Conservation (phyloP, 2,329 filamentous ascomycete species). For the Camptophora hylomeconis region DNA sequence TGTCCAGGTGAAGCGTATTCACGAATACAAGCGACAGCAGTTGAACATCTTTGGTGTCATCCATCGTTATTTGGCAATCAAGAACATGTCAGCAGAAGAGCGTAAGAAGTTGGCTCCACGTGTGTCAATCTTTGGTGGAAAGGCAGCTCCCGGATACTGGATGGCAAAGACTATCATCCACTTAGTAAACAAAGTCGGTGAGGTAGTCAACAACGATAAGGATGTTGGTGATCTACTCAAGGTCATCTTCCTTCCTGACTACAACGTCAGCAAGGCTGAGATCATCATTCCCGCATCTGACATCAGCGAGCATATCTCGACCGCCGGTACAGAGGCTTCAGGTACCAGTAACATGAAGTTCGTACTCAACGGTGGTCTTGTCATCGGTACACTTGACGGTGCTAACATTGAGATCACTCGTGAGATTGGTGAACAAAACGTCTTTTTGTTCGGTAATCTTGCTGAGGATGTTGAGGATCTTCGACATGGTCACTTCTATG, state of each 20-base stretch:
- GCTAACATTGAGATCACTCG: constrained; percentile 98
- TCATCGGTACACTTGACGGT: constrained; percentile 95
- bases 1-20: constrained; percentile 96
- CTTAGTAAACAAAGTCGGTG: constrained; percentile 80
- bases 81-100: constrained; percentile 69
- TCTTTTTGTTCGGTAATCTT: constrained; percentile 95
- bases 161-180: constrained; percentile 99
- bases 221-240: constrained; percentile 92
- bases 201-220: constrained; percentile 80
- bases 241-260: constrained; percentile 94
- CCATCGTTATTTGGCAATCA: constrained; percentile 81
- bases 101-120: constrained; percentile 75
- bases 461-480: constrained; percentile 95
- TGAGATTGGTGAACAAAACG: constrained; percentile 91
- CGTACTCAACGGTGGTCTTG: constrained; percentile 88
- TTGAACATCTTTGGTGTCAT: constrained; percentile 98
- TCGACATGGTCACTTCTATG: constrained; percentile 78
- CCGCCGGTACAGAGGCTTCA: constrained; percentile 76
- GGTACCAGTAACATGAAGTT: constrained; percentile 99
- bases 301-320: constrained; percentile 96
- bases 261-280: constrained; percentile 99
- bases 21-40: constrained; percentile 98
- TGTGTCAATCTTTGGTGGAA: constrained; percentile 93
- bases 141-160: constrained; percentile 97
- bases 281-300: constrained; percentile 91